These are phyloP conservation scores for Corinectria fuckeliana DNA, from an alignment of 2,329 filamentous ascomycete species.

Conservation along the genomic window DNA sequence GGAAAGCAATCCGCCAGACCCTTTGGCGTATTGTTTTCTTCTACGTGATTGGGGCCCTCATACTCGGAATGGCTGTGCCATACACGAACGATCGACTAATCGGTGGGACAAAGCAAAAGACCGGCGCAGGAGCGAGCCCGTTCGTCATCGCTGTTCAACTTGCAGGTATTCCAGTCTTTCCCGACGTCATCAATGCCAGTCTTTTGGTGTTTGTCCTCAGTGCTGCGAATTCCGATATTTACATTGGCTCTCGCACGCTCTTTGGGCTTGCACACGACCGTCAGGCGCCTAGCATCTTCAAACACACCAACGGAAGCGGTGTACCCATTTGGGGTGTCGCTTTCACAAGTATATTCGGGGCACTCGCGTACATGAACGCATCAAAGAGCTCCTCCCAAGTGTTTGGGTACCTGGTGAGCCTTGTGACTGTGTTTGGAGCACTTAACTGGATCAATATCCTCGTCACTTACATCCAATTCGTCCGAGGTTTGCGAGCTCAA, in stretches of 20 bases:
- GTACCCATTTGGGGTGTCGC: conserved; percentile 50
- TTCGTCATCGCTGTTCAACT: conserved; percentile 35
- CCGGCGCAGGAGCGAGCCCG: conserved; percentile 21
- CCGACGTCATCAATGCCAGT: conserved; percentile 33
- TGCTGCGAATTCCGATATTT: conserved; percentile 35
- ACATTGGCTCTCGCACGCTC: conserved; percentile 49
- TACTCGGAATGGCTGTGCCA: conserved; percentile 36
- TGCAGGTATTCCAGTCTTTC: conserved; percentile 27
- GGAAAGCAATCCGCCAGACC: conserved; percentile 32
- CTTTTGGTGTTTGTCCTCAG: conserved; percentile 36
- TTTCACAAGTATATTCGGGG: conserved; percentile 42
- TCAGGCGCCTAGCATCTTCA: conserved; percentile 42
- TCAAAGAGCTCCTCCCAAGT: conserved; percentile 43
- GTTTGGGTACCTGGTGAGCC: conserved; percentile 51
- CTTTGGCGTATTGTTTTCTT: conserved; percentile 38
- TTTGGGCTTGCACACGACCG: conserved; percentile 45
- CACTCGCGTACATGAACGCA: conserved; percentile 50
- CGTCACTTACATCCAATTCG: conserved; percentile 48
- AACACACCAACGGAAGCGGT: conserved; percentile 44
- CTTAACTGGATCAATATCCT: conserved; percentile 53
- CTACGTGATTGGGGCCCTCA: conserved; percentile 33
- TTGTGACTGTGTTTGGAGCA: conserved; percentile 52
- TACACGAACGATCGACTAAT: conserved; percentile 27
- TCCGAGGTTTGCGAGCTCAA: conserved; percentile 46
- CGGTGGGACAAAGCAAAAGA: conserved; percentile 22